phyloP scores from a whole-genome alignment of 176 grass and related monocot genomes.

The Saccharum officinarum region DNA sequence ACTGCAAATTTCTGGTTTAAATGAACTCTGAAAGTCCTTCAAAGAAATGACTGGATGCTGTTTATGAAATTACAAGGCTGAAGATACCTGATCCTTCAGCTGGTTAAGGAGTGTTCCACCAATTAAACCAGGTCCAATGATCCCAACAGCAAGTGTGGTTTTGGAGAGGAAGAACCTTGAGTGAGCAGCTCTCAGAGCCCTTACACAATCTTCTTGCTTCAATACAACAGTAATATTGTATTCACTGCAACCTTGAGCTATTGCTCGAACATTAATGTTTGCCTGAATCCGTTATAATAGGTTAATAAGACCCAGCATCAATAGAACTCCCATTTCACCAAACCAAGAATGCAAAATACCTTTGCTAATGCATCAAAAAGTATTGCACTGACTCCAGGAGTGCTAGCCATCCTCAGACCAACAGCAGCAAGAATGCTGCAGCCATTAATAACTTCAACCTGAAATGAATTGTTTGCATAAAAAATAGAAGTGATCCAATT shows the following conservation, averaged over 20 bases:
- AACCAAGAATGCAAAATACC: constrained; percentile 41
- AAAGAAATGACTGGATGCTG: not conserved
- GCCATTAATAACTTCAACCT: constrained; percentile 89
- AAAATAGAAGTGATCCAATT: not conserved
- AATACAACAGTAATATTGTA: constrained; percentile 98
- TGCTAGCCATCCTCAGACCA: constrained; percentile 95
- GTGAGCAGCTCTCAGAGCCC: constrained; percentile 83
- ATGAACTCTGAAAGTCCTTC: not conserved
- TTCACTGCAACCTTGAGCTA: constrained; percentile 98
- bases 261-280: constrained; percentile 96
- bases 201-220: constrained; percentile 96
- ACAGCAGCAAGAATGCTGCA: constrained; percentile 98
- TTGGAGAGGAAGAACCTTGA: constrained; percentile 95
- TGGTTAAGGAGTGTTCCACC: constrained; percentile 89
- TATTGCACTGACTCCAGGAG: constrained; percentile 94
- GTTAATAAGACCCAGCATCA: constrained; percentile 18
- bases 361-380: constrained; percentile 99
- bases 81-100: constrained; percentile 89
- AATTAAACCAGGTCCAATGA: constrained; percentile 95
- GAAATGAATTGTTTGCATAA: constrained; percentile 34
- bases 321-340: constrained; percentile 25
- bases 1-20: not conserved
- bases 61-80: not conserved
- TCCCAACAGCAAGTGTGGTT: constrained; percentile 84
- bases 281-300: constrained; percentile 54